Evolutionary conservation across 805 yeast species (phyloP).

Genomic region (Huiozyma sinensis): DNA sequence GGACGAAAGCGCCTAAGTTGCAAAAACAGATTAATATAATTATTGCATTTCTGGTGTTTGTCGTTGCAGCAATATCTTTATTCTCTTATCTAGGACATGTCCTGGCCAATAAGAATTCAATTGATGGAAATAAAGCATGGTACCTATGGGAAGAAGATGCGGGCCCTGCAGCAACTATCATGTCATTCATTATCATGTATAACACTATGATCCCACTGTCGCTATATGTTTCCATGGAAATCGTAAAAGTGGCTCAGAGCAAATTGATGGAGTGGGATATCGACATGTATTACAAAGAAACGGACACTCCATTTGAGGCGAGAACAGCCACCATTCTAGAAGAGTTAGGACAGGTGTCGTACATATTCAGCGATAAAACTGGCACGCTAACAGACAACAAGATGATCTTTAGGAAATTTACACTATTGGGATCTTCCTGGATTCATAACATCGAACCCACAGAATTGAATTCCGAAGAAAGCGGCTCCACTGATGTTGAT

Average conservation of each 20-base stretch:
- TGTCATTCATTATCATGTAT: conserved; percentile 96
- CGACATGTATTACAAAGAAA: conserved; percentile 81
- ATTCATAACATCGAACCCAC: conserved; percentile 54
- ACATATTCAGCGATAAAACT: conserved; percentile 90
- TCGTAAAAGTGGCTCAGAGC: conserved; percentile 82
- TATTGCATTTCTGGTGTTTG: conserved; percentile 76
- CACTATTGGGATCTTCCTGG: conserved; percentile 87
- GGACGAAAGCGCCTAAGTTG: conserved; percentile 87
- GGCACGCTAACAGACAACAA: conserved; percentile 93
- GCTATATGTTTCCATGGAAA: conserved; percentile 91
- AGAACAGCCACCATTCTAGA: conserved; percentile 92
- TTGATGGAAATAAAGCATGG: conserved; percentile 47
- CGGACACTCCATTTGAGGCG: conserved; percentile 88
- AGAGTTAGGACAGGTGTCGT: conserved; percentile 93
- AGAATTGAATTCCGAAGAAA: conserved; percentile 4
- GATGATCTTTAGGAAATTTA: conserved; percentile 84
- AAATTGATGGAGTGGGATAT: conserved; percentile 76
- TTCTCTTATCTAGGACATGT: conserved; percentile 77
- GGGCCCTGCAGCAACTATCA: conserved; percentile 77
- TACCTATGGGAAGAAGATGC: conserved; percentile 64
- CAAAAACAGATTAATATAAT: conserved; percentile 75
- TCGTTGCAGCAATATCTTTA: conserved; percentile 64
- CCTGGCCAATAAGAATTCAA: conserved; percentile 32
- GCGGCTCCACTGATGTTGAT: conserved; percentile 8
- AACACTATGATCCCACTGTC: conserved; percentile 93